A percentile compares a stretch with the other conserved stretches of the same genome.
These are phyloP conservation scores for Corylus heterophylla DNA, from an alignment of 306 rosid species.

Conservation along the genomic window DNA sequence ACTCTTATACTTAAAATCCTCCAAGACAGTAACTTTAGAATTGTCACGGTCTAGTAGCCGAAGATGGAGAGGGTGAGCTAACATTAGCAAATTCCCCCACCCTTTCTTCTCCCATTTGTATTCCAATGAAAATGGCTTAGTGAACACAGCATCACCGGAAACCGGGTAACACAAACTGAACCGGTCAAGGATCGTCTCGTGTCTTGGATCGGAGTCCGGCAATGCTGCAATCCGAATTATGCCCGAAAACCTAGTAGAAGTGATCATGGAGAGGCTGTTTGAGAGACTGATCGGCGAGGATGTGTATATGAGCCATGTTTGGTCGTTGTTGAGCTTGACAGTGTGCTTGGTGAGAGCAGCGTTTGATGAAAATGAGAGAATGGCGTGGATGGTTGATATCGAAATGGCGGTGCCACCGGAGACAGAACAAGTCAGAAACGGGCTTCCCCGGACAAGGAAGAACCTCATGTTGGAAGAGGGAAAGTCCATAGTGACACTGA, in stretches of 20 bases:
- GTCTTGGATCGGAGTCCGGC: slow-evolving; percentile 42
- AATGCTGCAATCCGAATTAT: slow-evolving; percentile 53
- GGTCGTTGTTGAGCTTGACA: too few relatives aligned
- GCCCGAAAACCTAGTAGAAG: slow-evolving; percentile 59
- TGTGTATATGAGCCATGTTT: too few relatives aligned
- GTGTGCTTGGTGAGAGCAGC: too few relatives aligned
- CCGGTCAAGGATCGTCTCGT: slow-evolving; percentile 49
- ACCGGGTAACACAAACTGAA: slow-evolving; percentile 69
- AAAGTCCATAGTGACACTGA: slow-evolving; percentile 65
- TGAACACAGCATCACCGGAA: slow-evolving; percentile 59
- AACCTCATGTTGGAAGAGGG: slow-evolving; percentile 65
- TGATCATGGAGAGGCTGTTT: slow-evolving; percentile 39
- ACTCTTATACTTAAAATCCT: slow-evolving; percentile 61
- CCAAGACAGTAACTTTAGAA: slow-evolving; percentile 38
- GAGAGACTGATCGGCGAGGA: slow-evolving; percentile 31
- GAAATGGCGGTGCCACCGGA: slow-evolving; percentile 45
- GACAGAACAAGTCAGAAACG: slow-evolving; percentile 45
- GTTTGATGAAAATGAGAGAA: too few relatives aligned
- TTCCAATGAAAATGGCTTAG: slow-evolving; percentile 40
- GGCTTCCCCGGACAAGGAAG: slow-evolving; percentile 43
- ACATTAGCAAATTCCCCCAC: slow-evolving; percentile 60
- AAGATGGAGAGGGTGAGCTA: slow-evolving; percentile 87
- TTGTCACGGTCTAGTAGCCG: slow-evolving; percentile 40
- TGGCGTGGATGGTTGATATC: slow-evolving; percentile 48
- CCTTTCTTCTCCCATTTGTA: slow-evolving; percentile 66